Percentiles rank a stretch among this genome's conserved stretches.
Conservation (phyloP, 2,329 filamentous ascomycete genomes). For the Sporothrix dimorphospora region DNA sequence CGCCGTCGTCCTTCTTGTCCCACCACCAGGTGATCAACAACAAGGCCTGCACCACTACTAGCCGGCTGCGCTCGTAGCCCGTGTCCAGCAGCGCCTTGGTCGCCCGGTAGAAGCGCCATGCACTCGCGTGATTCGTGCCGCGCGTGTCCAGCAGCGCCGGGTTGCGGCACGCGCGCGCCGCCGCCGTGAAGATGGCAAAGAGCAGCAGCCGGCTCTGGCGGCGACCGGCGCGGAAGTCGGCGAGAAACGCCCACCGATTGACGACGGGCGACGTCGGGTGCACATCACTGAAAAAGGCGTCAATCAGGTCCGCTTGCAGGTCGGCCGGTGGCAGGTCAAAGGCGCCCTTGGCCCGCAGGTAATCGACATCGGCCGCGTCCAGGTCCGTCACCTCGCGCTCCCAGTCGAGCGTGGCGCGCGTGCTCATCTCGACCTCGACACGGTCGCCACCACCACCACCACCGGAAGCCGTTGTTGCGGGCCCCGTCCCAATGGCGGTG, state of each 20-base stretch:
- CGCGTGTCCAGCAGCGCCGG: constrained; percentile 29
- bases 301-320: constrained; percentile 30
- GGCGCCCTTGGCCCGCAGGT: constrained; percentile 30
- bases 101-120: constrained; percentile 30
- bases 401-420: constrained; percentile 28
- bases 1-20: constrained; percentile 34
- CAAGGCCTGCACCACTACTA: constrained; percentile 29
- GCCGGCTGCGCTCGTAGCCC: constrained; percentile 30
- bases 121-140: constrained; percentile 31
- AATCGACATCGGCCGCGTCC: constrained; percentile 32
- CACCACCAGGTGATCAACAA: constrained; percentile 33
- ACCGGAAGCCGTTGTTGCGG: not conserved
- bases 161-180: constrained; percentile 30
- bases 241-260: constrained; percentile 26
- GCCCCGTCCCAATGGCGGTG: not conserved
- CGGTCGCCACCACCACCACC: not conserved
- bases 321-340: constrained; percentile 30
- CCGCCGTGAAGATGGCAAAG: constrained; percentile 33
- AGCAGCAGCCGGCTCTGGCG: constrained; percentile 31
- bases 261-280: constrained; percentile 33
- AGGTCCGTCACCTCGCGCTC: constrained; percentile 28
- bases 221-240: constrained; percentile 27
- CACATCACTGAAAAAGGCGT: constrained; percentile 30
- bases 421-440: constrained; percentile 29
- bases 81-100: constrained; percentile 32